Percentiles rank a stretch among this genome's conserved stretches.
Conservation (phyloP, 1,284 basidiomycete genomes). For the Irpex lacteus region DNA sequence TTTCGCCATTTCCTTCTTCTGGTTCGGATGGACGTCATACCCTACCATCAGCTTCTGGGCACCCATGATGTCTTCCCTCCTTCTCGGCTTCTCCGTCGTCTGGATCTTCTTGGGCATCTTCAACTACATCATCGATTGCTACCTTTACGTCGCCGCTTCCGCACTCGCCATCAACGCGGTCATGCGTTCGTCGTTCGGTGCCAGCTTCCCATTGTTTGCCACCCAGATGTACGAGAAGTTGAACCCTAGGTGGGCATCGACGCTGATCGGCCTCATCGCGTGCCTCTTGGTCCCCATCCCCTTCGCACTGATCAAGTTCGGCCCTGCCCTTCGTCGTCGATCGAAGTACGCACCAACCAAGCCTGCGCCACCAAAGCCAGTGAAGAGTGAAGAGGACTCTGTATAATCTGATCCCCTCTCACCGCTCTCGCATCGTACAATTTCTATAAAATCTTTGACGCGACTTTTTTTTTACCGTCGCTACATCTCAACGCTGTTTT, state of each 20-base stretch:
- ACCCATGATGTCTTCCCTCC: conserved; percentile 27
- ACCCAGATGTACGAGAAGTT: conserved; percentile 34
- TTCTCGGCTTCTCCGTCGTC: conserved; percentile 29
- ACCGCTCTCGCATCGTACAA: background rate
- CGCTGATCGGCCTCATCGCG: conserved; percentile 31
- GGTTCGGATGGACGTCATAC: conserved; percentile 44
- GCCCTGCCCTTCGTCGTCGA: conserved; percentile 25
- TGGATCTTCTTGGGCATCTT: conserved; percentile 32
- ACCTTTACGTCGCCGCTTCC: conserved; percentile 37
- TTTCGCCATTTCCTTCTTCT: conserved; percentile 42
- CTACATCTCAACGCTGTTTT: too few species aligned
- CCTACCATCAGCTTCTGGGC: conserved; percentile 31
- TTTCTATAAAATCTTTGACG: too few species aligned
- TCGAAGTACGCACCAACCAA: conserved; percentile 30
- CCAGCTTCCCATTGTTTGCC: conserved; percentile 36
- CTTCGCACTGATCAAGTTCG: conserved; percentile 32
- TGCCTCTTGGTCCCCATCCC: conserved; percentile 33
- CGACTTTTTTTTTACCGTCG: background rate
- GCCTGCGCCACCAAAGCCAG: conserved; percentile 13
- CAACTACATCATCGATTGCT: conserved; percentile 39
- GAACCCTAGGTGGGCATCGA: conserved; percentile 33
- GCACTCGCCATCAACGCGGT: conserved; percentile 37
- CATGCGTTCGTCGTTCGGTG: conserved; percentile 35
- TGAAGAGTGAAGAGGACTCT: conserved; percentile 16
- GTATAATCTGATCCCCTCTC: conserved; percentile 7